Evolutionary conservation across 441 rosid species (phyloP).

Genomic region (Manihot esculenta): DNA sequence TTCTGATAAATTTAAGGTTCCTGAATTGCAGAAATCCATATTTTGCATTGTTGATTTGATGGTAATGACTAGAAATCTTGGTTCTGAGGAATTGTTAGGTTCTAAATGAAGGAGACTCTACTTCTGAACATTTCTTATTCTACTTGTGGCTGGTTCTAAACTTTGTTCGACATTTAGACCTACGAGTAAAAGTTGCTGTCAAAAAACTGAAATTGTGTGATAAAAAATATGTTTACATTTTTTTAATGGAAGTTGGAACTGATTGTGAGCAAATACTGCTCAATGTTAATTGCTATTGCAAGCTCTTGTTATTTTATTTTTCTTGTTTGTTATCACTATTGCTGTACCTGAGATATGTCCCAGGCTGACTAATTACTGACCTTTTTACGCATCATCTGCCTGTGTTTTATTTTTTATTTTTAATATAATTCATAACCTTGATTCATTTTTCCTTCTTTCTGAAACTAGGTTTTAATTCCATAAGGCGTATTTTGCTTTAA

Average conservation of each 20-base stretch:
- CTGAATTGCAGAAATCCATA: background rate
- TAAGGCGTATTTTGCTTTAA: background rate
- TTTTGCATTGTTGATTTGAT: background rate
- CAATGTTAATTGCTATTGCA: background rate
- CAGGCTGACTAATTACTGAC: background rate
- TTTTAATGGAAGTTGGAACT: constrained; percentile 5
- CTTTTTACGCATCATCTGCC: background rate
- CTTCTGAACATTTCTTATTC: background rate
- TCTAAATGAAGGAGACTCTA: background rate
- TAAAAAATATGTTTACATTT: constrained; percentile 7
- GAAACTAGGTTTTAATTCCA: background rate
- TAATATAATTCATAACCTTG: background rate
- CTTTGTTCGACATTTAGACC: background rate
- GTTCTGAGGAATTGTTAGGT: background rate
- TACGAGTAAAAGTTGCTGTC: background rate
- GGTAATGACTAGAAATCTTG: background rate
- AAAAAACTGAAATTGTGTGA: background rate
- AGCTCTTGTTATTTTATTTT: background rate
- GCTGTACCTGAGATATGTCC: background rate
- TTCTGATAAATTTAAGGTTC: background rate
- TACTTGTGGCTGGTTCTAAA: background rate
- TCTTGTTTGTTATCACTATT: background rate
- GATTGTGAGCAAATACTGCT: background rate
- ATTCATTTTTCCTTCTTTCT: background rate
- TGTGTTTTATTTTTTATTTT: background rate